Base-by-base conservation (phyloP, 2,329 filamentous ascomycete species). In the Ophiostoma australiae region DNA sequence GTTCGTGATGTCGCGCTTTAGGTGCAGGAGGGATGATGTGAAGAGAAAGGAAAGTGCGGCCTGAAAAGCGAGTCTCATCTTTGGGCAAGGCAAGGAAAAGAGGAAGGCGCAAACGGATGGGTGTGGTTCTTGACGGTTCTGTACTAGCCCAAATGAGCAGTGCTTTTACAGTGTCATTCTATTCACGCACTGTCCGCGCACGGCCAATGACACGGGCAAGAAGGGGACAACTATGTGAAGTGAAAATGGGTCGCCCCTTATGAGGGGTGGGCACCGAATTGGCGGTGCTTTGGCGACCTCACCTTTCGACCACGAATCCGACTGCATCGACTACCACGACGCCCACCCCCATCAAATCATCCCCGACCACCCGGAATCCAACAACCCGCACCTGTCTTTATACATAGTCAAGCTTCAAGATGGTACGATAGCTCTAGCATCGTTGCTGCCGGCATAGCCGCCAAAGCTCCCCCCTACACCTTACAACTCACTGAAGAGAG, bases 141-240 rank as follows among this genome's bases (percentile, higher is more conserved):
- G 52, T 31, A 33, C 35, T 63, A 68, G 67, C 31, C 27, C 67
- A 35, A 23, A 48, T 27, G 23, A 58, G 68, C 70, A 63, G 70
- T 70, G 48, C n/a, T 13, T 39, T 39, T n/a, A 66, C 17, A 39
- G 63, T 37, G 5, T 6, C 3, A 4, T 27, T 1, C 4, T 11
- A 10, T 1, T 27, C 1, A 67, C 6, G 39, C 39, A 67, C 66
- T 44, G 66, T 20, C 27, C 48, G 71, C 41, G 73, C 73, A 76
- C 74, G 70, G 72, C 66, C 72, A 73, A 73, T 15, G 27, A 66
- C 72, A 69, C 69, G 71, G 58, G 58, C 58, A 33, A 44, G 72
- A 74, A 74, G 70, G 72, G 73, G 73, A 74, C 73, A 74, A 74
- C 70, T 74, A 68, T 71, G 68, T 17, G 37, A 67, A 31, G 58